Conservation (phyloP, 371 early-diverging fungal species). For the Mortierella sp. region DNA sequence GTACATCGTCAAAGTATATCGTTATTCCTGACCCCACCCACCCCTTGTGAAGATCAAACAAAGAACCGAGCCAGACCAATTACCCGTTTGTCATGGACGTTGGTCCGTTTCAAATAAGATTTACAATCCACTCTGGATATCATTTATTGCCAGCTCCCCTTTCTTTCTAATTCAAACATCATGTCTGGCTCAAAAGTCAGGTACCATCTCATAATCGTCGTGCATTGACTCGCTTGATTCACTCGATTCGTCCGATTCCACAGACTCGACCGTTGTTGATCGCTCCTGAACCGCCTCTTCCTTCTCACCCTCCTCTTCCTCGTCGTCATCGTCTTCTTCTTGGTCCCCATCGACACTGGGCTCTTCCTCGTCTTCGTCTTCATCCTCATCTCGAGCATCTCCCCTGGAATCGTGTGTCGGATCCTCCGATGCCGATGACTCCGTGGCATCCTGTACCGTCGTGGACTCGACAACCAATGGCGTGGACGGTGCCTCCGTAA, state of each 20-base stretch:
- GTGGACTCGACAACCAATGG: conserved; percentile 12
- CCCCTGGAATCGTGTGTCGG: neutral
- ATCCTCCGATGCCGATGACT: neutral
- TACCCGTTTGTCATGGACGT: too few relatives aligned
- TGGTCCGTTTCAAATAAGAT: too few relatives aligned
- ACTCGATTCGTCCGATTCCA: neutral
- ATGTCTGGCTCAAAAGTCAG: conserved; percentile 10
- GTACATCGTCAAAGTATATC: too few relatives aligned
- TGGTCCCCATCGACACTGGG: too few relatives aligned
- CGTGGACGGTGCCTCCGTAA: neutral
- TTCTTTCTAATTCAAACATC: too few relatives aligned
- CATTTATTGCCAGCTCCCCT: too few relatives aligned
- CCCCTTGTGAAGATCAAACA: too few relatives aligned
- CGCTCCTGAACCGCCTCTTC: neutral
- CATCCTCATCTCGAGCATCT: neutral
- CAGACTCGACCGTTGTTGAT: neutral
- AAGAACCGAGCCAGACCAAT: too few relatives aligned
- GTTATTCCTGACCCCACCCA: too few relatives aligned
- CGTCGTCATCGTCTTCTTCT: neutral
- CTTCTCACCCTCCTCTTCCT: neutral
- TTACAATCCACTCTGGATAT: neutral
- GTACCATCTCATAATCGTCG: conserved; percentile 35
- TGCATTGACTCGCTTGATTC: conserved; percentile 15
- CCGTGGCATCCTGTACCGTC: conserved; percentile 15
- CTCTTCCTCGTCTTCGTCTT: neutral